A percentile compares a stretch with the other conserved stretches of the same genome.
Evolutionary conservation across 352 stramenopile genomes (phyloP).

Genomic region (Pythium dissotocum): DNA sequence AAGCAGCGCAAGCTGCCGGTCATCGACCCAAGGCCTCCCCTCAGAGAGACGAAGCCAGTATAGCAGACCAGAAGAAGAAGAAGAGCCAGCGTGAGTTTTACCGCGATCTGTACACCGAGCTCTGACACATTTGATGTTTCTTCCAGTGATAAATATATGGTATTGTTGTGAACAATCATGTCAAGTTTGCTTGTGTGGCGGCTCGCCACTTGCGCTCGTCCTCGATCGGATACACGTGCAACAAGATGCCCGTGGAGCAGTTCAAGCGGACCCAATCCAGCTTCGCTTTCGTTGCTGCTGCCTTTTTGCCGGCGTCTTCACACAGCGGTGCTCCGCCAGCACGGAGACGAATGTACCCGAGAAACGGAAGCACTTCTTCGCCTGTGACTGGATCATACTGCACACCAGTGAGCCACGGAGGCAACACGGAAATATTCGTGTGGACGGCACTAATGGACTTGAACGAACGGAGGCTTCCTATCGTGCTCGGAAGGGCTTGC

Average conservation of each 20-base stretch:
- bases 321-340: neutral
- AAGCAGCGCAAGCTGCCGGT: neutral
- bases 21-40: neutral
- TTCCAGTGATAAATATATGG: too few species aligned
- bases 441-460: neutral
- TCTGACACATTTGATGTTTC: neutral
- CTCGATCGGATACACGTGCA: neutral
- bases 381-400: neutral
- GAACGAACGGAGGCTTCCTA: neutral
- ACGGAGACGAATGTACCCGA: neutral
- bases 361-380: neutral
- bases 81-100: conserved; percentile 21
- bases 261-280: neutral
- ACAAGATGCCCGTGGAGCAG: neutral
- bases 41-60: neutral
- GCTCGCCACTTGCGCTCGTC: neutral
- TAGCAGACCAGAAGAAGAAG: neutral
- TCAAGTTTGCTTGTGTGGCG: neutral
- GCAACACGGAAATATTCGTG: neutral
- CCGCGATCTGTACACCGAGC: conserved; percentile 21
- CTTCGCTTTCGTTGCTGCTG: neutral
- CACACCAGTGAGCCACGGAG: neutral
- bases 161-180: neutral
- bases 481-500: neutral
- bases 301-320: neutral